Base-by-base conservation (phyloP, 2,329 filamentous ascomycete species). In the Alternaria sp. region DNA sequence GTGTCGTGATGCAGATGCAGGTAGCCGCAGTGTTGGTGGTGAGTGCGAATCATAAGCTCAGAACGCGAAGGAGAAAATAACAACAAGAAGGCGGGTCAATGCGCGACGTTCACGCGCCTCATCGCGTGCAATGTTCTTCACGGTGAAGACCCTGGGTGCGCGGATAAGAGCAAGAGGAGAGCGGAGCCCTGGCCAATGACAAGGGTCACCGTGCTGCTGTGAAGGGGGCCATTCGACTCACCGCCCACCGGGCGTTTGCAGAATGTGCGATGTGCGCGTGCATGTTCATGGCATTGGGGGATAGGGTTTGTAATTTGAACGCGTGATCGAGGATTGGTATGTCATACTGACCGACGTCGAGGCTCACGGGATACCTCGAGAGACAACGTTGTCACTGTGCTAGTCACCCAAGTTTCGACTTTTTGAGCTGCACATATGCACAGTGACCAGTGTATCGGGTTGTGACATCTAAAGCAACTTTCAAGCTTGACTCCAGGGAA, bases 161-260 rank as follows among this genome's bases (percentile, higher is more conserved):
- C 8, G 26, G 16, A 7, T 20, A 32, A 20, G 18, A 18, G 20
- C 38, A 24, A 14, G 36, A 34, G 26, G 32, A 24, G 26, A 14
- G n/a, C n/a, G 22, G 6, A 6, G 24, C 22, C n/a, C 49, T 41
- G 36, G 54, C 38, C 34, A 43, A 56, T 36, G 9, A 39, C 6
- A 14, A 20, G 20, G 16, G 43, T 8, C 24, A 36, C 24, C 8
- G 2, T n/a, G 5, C n/a, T 24, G 43, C 7, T 16, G 36, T 42
- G 44, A 42, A 56, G 36, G 36, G 38, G 26, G 30, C 22, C 20
- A 48, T 48, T 28, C 44, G 16, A 34, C 44, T 51, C 54, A 56
- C 54, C 54, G 36, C 36, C 9, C 36, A 43, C 20, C 36, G n/a
- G 26, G 46, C 44, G 54, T 56, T 56, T 56, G 54, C 28, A 34